phyloP scores from a whole-genome alignment of 163 green algal species.

The Scenedesmus sp. region DNA sequence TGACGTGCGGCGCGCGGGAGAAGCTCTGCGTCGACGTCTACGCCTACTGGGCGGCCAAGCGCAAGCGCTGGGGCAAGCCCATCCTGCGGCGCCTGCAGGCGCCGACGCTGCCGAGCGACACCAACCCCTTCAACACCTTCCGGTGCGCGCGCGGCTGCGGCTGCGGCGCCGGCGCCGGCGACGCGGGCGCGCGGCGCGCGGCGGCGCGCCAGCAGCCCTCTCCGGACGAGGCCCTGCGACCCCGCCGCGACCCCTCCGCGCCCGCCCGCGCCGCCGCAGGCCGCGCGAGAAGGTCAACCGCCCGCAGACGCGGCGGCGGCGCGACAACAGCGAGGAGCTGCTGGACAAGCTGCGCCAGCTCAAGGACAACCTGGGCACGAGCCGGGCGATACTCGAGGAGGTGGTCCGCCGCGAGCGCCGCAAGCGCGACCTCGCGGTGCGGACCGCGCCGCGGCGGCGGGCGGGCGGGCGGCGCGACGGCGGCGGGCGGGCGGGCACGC shows the following conservation, averaged over 20 bases:
- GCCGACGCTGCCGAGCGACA: conserved; percentile 82
- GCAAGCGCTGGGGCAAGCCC: conserved; percentile 72
- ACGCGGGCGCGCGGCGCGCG: too few species aligned
- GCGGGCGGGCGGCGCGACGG: too few species aligned
- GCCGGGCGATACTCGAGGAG: conserved; percentile 73
- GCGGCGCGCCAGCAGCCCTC: too few species aligned
- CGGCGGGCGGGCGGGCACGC: too few species aligned
- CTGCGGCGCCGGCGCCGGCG: too few species aligned
- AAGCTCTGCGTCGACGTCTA: conserved; percentile 71
- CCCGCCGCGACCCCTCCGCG: conserved; percentile 88
- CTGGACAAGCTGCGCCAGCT: conserved; percentile 87
- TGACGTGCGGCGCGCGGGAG: conserved; percentile 40
- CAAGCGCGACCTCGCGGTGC: conserved; percentile 66
- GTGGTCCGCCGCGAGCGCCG: conserved; percentile 72
- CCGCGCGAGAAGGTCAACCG: conserved; percentile 89
- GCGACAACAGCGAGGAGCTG: conserved; percentile 85
- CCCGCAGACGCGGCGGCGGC: conserved; percentile 86
- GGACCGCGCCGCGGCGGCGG: too few species aligned
- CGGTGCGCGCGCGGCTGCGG: conserved; percentile 58
- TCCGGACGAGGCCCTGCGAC: too few species aligned
- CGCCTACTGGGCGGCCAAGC: conserved; percentile 92
- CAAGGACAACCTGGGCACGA: conserved; percentile 73
- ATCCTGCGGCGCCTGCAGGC: conserved; percentile 86
- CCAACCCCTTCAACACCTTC: conserved; percentile 96
- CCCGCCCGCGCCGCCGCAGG: conserved; percentile 65